Percentiles rank a stretch among this genome's conserved stretches.
Evolutionary conservation across 352 stramenopile species (phyloP).

Genomic region (Pseudoperonospora humuli): DNA sequence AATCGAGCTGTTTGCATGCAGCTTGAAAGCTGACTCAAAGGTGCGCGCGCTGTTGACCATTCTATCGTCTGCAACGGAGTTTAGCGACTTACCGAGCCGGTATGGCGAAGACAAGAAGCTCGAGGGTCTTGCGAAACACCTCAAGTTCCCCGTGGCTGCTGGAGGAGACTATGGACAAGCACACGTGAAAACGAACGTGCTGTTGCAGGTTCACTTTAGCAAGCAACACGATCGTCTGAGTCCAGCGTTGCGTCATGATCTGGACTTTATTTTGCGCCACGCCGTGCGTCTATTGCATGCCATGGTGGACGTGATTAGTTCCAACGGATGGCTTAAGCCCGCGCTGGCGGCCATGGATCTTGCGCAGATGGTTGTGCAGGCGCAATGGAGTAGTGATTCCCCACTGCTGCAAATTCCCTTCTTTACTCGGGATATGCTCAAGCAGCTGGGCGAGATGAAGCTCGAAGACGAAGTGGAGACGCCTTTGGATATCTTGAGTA

Average conservation of each 20-base stretch:
- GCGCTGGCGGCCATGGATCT: slow-evolving; percentile 98
- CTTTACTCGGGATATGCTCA: slow-evolving; percentile 89
- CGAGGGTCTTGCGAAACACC: slow-evolving; percentile 89
- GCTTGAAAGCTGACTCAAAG: slow-evolving; percentile 95
- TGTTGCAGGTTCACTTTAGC: slow-evolving; percentile 97
- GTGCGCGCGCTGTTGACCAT: slow-evolving; percentile 95
- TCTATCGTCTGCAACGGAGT: slow-evolving; percentile 94
- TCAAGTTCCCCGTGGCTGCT: slow-evolving; percentile 89
- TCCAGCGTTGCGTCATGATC: slow-evolving; percentile 88
- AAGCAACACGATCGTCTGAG: slow-evolving; percentile 87
- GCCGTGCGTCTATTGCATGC: slow-evolving; percentile 93
- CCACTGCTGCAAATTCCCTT: slow-evolving; percentile 95
- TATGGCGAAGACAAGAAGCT: slow-evolving; percentile 92
- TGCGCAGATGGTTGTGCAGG: slow-evolving; percentile 98
- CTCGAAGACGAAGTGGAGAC: slow-evolving; percentile 73
- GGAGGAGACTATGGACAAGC: slow-evolving; percentile 87
- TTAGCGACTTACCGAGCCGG: slow-evolving; percentile 90
- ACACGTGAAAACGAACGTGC: slow-evolving; percentile 94
- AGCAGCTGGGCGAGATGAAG: slow-evolving; percentile 43
- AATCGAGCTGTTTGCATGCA: slow-evolving; percentile 98
- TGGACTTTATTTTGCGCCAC: slow-evolving; percentile 87
- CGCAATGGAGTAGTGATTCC: slow-evolving; percentile 96
- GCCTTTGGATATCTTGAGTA: slow-evolving; percentile 80
- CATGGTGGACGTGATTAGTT: slow-evolving; percentile 99
- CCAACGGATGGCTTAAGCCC: slow-evolving; percentile 97